These are phyloP conservation scores for Astrothelium subdiscretum DNA, from an alignment of 495 filamentous ascomycete species.

Conservation along the genomic window DNA sequence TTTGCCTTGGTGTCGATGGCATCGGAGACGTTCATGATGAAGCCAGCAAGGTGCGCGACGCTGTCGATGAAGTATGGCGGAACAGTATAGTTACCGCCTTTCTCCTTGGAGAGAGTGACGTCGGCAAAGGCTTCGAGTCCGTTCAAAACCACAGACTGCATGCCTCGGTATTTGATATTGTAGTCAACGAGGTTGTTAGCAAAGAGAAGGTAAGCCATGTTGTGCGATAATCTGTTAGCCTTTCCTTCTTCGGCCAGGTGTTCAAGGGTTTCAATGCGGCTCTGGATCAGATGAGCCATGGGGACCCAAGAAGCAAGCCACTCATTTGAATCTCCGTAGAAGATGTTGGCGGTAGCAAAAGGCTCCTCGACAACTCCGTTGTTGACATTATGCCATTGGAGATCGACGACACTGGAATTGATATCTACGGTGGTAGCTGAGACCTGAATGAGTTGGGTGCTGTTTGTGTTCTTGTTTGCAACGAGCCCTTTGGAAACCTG, in stretches of 20 bases:
- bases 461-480: constrained; percentile 7
- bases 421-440: constrained; percentile 21
- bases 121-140: constrained; percentile 62
- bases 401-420: constrained; percentile 8
- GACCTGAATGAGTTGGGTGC: constrained; percentile 28
- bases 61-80: constrained; percentile 11
- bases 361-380: constrained; percentile 59
- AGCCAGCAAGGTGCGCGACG: constrained; percentile 7
- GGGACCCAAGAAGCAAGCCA: not conserved
- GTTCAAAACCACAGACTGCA: constrained; percentile 68
- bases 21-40: constrained; percentile 11
- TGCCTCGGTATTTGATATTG: constrained; percentile 52
- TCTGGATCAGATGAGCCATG: constrained; percentile 33
- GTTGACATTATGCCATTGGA: constrained; percentile 51
- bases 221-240: constrained; percentile 37
- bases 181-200: constrained; percentile 53
- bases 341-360: not conserved
- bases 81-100: not conserved
- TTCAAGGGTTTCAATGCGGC: constrained; percentile 34
- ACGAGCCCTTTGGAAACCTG: constrained; percentile 13
- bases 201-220: constrained; percentile 68
- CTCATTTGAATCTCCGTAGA: not conserved
- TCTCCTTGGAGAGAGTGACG: constrained; percentile 26
- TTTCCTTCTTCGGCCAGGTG: constrained; percentile 20
- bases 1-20: constrained; percentile 4